Evolutionary conservation across 192 early-diverging fungal species (phyloP).

Genomic region (Allomyces arbusculus): DNA sequence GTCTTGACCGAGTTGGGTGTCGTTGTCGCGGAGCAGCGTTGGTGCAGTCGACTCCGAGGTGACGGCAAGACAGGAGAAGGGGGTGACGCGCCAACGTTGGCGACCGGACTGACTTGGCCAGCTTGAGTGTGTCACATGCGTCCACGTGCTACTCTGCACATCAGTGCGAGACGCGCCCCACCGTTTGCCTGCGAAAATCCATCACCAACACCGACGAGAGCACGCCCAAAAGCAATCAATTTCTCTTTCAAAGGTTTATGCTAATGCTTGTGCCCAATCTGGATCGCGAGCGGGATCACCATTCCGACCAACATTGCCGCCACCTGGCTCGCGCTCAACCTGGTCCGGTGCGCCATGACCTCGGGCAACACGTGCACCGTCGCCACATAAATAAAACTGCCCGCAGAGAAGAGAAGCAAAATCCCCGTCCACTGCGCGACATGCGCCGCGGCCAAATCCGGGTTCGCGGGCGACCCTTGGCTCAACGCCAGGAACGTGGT

Average conservation of each 20-base stretch:
- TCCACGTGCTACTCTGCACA: no score
- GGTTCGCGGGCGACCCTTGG: constrained; percentile 13
- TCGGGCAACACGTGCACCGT: constrained; percentile 63
- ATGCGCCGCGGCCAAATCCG: constrained; percentile 12
- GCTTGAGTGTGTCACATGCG: no score
- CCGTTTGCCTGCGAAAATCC: no score
- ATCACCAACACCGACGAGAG: no score
- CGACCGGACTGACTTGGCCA: no score
- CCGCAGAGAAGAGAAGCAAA: constrained; percentile 71
- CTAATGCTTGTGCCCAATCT: constrained; percentile 3
- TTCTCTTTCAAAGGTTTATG: neutral
- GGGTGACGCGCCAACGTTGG: no score
- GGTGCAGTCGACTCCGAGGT: no score
- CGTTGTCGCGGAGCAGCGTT: no score
- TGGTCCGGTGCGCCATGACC: constrained; percentile 16
- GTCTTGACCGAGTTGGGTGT: no score
- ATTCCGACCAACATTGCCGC: constrained; percentile 24
- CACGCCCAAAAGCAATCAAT: neutral
- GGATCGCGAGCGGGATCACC: constrained; percentile 18
- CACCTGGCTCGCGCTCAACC: constrained; percentile 18
- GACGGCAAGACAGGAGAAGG: no score
- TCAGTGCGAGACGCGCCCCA: no score
- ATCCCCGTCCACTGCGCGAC: constrained; percentile 60
- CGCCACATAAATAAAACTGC: constrained; percentile 79
- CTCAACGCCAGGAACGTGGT: constrained; percentile 17